Percentiles rank a stretch among this genome's conserved stretches.
Evolutionary conservation across 768 basidiomycete species (phyloP).

Genomic region (Collybia mongolica): DNA sequence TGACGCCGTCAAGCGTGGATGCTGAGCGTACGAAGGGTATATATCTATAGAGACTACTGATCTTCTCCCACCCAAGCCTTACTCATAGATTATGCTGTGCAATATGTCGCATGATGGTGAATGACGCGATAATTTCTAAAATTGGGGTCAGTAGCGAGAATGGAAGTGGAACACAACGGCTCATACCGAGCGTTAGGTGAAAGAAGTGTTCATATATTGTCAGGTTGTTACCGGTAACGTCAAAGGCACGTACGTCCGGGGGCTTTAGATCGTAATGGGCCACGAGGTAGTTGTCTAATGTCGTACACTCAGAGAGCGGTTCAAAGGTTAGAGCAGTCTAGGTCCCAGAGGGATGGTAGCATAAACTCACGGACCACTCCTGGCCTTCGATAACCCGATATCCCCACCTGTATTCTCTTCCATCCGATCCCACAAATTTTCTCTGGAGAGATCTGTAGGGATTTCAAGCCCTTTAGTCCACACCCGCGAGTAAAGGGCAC

Average conservation of each 20-base stretch:
- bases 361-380: conserved; percentile 72
- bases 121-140: conserved; percentile 50
- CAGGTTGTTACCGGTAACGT: conserved; percentile 61
- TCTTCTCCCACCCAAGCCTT: not conserved
- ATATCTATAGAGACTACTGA: not conserved
- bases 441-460: conserved; percentile 57
- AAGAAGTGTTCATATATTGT: conserved; percentile 57
- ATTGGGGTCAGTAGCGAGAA: not conserved
- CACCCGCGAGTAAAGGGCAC: not conserved
- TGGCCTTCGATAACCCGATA: conserved; percentile 53
- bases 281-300: conserved; percentile 50
- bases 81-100: conserved; percentile 37
- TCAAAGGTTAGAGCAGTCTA: not conserved
- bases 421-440: conserved; percentile 69
- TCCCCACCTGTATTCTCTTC: conserved; percentile 70
- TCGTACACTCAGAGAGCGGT: conserved; percentile 43
- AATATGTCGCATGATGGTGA: conserved; percentile 61
- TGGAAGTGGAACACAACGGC: not conserved
- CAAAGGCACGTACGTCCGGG: conserved; percentile 50
- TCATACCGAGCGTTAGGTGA: conserved; percentile 53
- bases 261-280: conserved; percentile 68
- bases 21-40: too few relatives aligned
- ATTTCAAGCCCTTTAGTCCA: not conserved
- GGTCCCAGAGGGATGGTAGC: not conserved
- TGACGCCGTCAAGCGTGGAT: too few relatives aligned